Percentiles rank a stretch among this genome's conserved stretches.
Conservation (phyloP, 1,284 basidiomycete genomes). For the Takashimella tepidaria region DNA sequence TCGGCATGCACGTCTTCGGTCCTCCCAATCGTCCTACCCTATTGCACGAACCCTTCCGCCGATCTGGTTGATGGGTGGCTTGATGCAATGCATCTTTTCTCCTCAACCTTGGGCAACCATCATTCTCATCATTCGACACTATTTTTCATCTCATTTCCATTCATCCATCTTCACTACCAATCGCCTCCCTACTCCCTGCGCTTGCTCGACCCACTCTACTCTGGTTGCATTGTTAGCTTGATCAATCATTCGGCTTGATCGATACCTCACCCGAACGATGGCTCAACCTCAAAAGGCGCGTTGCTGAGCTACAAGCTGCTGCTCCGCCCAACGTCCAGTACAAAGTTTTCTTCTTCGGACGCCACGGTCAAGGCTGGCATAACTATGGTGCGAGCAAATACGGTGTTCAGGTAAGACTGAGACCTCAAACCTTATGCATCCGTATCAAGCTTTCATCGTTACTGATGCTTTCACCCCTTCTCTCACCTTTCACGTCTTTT, state of each 20-base stretch:
- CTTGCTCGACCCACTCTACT: too few species aligned
- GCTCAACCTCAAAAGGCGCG: constrained; percentile 31
- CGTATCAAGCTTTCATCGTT: too few species aligned
- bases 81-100: too few species aligned
- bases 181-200: neutral
- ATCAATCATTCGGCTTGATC: constrained; percentile 39
- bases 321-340: constrained; percentile 37
- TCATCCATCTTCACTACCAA: neutral
- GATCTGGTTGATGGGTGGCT: too few species aligned
- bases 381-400: constrained; percentile 63
- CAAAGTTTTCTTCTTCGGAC: constrained; percentile 46
- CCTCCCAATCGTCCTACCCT: too few species aligned
- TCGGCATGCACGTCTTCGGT: too few species aligned
- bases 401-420: constrained; percentile 54
- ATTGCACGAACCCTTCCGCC: too few species aligned
- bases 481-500: neutral
- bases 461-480: neutral
- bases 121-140: too few species aligned
- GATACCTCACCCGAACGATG: constrained; percentile 38
- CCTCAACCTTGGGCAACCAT: too few species aligned
- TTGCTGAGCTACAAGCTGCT: constrained; percentile 31
- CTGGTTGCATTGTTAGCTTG: too few species aligned
- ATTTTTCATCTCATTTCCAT: neutral
- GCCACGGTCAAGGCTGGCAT: constrained; percentile 48
- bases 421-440: too few species aligned